These are phyloP conservation scores for Chenopodium quinoa DNA, from an alignment of 148 eudicot species.

Conservation along the genomic window DNA sequence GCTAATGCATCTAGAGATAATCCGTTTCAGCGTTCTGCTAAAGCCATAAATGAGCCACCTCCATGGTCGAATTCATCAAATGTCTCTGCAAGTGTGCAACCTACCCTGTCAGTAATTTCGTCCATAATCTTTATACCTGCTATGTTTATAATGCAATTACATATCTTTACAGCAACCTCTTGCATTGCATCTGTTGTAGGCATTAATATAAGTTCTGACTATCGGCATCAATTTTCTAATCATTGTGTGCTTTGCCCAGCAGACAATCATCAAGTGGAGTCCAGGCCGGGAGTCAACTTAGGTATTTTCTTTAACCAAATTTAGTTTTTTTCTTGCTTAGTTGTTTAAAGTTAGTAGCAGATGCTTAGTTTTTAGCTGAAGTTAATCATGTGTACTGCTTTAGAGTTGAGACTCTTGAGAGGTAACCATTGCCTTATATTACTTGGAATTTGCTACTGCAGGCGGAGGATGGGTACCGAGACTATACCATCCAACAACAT, in stretches of 20 bases:
- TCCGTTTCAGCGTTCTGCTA: conserved; percentile 54
- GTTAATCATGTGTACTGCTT: not conserved
- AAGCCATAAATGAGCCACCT: conserved; percentile 60
- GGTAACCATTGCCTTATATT: not conserved
- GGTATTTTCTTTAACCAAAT: conserved; percentile 39
- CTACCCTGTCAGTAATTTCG: conserved; percentile 38
- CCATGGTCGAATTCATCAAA: conserved; percentile 67
- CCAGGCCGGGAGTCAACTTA: conserved; percentile 60
- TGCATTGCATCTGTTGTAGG: conserved; percentile 1
- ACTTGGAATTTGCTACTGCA: conserved; percentile 30
- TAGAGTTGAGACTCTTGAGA: not conserved
- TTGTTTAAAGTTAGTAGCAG: not conserved
- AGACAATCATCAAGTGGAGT: conserved; percentile 51
- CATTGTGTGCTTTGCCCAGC: conserved; percentile 26
- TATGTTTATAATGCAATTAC: not conserved
- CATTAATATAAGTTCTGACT: too few species aligned
- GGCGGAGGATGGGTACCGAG: conserved; percentile 63
- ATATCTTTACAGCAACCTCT: not conserved
- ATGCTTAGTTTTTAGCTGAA: not conserved
- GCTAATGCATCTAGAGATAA: conserved; percentile 57
- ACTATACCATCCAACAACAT: conserved; percentile 45
- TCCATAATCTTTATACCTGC: not conserved
- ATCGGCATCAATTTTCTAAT: conserved; percentile 16
- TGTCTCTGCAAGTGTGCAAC: conserved; percentile 43
- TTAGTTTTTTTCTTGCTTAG: not conserved